Percentiles rank a stretch among this genome's conserved stretches.
These are phyloP conservation scores for Seiridium cupressi DNA, from an alignment of 2,329 filamentous ascomycete genomes.

Conservation along the genomic window DNA sequence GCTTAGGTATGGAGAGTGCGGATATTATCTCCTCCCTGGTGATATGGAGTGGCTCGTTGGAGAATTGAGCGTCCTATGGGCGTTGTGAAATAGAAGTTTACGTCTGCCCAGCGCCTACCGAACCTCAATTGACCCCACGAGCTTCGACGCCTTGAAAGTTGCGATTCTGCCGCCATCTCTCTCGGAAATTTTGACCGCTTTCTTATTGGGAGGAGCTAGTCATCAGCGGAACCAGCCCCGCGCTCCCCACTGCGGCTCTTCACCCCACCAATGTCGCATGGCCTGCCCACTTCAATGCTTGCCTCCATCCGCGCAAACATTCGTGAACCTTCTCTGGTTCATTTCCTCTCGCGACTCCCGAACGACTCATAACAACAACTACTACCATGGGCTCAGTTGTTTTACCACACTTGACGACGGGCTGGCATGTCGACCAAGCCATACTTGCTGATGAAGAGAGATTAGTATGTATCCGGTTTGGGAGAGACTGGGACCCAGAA, in stretches of 20 bases:
- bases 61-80: no score
- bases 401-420: slow-evolving; percentile 84
- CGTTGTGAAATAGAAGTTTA: no score
- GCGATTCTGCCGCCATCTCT: slow-evolving; percentile 1
- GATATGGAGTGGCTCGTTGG: background rate
- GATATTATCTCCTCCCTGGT: background rate
- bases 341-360: no score
- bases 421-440: slow-evolving; percentile 98
- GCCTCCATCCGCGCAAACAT: no score
- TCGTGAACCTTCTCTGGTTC: no score
- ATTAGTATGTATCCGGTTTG: slow-evolving; percentile 90
- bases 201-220: background rate
- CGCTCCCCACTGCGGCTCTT: background rate
- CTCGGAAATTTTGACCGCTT: slow-evolving; percentile 3
- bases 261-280: background rate
- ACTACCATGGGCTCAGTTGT: slow-evolving; percentile 62
- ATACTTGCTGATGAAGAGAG: slow-evolving; percentile 88
- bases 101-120: no score
- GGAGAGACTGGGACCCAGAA: slow-evolving; percentile 80
- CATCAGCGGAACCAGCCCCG: background rate
- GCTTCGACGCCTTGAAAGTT: background rate
- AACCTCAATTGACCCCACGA: background rate
- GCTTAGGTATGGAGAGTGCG: background rate
- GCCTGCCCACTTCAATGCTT: no score
- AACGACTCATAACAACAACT: background rate